Evolutionary conservation across 768 basidiomycete genomes (phyloP), one percentile per base, ranked within the genome.

Genomic region (Russula earlei): DNA sequence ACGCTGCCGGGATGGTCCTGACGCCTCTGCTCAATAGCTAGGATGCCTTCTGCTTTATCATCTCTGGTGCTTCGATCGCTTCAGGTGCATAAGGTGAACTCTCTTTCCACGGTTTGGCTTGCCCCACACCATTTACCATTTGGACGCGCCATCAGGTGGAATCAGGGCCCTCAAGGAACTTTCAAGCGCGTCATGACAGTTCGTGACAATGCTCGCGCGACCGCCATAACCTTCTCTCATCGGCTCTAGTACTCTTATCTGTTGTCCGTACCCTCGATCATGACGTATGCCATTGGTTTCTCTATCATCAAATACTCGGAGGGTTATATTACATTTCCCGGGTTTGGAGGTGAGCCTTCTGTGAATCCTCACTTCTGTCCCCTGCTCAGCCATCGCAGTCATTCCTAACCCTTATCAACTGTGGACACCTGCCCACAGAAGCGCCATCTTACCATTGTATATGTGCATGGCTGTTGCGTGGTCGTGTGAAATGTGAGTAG

Each of bases 131-230:
- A 4, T 27, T 22, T 33, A 33, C 1, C 25, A 4, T 54, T 34
- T n/a, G 24, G 37, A 4, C 52, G 4, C 33, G 20, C 19, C 31
- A 22, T 24, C 56, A 87, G 86, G 66, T 88, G 85, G 85, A 79
- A 83, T 63, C 78, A 76, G 27, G 84, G 83, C 2, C 76, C 79
- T 4, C 70, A 81, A 20, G 87, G 87, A 12, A 76, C 85, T 3
- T 91, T 91, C 72, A 91, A 88, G 68, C 80, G 90, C 25, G 66
- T 91, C 64, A 91, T 91, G 89, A 91, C 86, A 36, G 87, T 89
- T 56, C 56, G 81, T 68, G 14, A 17, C 20, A 12, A n/a, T 17
- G 5, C 8, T 43, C 20, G 15, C 29, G 19, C 24, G 22, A 52
- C 14, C 17, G 12, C 51, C 3, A 9, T 33, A 2, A 20, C n/a